A percentile compares a stretch with the other conserved stretches of the same genome.
These are phyloP conservation scores for Glycyrrhiza uralensis DNA, from an alignment of 306 rosid genomes.

Conservation along the genomic window DNA sequence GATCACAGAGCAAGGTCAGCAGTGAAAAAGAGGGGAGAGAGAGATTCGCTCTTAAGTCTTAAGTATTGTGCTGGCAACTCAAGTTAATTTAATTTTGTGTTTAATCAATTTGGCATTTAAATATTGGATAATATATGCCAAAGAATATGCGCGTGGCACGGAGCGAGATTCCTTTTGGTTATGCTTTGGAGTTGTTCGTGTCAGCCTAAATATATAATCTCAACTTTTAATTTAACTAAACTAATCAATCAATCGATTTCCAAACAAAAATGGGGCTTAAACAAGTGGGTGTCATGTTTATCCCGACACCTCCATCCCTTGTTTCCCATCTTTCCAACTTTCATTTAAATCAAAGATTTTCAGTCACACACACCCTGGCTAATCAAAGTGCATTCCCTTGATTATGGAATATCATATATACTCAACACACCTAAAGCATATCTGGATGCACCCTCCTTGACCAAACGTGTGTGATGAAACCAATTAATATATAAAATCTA, in stretches of 20 bases:
- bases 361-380: conserved; percentile 36
- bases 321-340: conserved; percentile 91
- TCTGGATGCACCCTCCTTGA: conserved; percentile 16
- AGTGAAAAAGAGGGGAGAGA: conserved; percentile 12
- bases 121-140: conserved; percentile 21
- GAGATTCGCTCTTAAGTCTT: conserved; percentile 37
- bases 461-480: conserved; percentile 25
- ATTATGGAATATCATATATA: conserved; percentile 17
- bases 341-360: conserved; percentile 33
- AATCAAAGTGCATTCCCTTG: conserved; percentile 36
- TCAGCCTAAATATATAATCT: conserved; percentile 23
- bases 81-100: conserved; percentile 7
- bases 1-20: conserved; percentile 3
- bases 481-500: conserved; percentile 28
- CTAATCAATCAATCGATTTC: conserved; percentile 9
- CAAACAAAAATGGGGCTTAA: conserved; percentile 13
- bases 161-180: conserved; percentile 51
- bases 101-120: conserved; percentile 10
- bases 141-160: conserved; percentile 64
- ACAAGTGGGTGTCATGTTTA: conserved; percentile 71
- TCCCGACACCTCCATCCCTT: conserved; percentile 67
- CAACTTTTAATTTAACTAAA: conserved; percentile 25
- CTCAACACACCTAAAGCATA: background rate
- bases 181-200: conserved; percentile 64
- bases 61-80: conserved; percentile 6